Conservation (phyloP, 2,329 filamentous ascomycete genomes). For the Hymenotorrendiella dingleyae region DNA sequence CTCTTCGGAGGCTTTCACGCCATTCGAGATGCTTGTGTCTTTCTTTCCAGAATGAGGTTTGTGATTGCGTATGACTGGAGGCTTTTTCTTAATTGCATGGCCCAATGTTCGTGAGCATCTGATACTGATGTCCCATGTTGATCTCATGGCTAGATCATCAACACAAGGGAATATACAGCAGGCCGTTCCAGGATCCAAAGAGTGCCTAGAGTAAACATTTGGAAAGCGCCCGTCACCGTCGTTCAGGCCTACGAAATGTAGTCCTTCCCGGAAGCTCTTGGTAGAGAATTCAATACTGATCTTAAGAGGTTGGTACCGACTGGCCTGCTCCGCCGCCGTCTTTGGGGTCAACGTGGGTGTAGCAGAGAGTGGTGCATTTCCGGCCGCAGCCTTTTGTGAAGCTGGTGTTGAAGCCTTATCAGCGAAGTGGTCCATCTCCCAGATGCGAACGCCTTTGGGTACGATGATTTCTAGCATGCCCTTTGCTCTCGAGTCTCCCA, state of each 20-base stretch:
- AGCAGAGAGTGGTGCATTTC: conserved; percentile 30
- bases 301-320: conserved; percentile 52
- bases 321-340: conserved; percentile 31
- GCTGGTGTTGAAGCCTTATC: conserved; percentile 41
- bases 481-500: conserved; percentile 35
- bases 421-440: conserved; percentile 50
- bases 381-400: conserved; percentile 30
- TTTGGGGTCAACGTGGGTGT: conserved; percentile 28
- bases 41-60: conserved; percentile 36
- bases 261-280: conserved; percentile 70
- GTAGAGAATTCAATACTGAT: conserved; percentile 73
- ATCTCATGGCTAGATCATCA: conserved; percentile 75
- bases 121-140: conserved; percentile 83
- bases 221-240: conserved; percentile 77
- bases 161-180: conserved; percentile 91
- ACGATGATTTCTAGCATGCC: conserved; percentile 54
- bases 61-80: conserved; percentile 31
- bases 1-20: conserved; percentile 15
- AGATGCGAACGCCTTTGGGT: conserved; percentile 55
- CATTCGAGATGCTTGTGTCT: conserved; percentile 19
- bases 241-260: conserved; percentile 86
- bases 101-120: conserved; percentile 81
- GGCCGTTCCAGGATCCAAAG: conserved; percentile 68
- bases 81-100: conserved; percentile 55
- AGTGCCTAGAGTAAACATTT: conserved; percentile 84